Percentiles rank a stretch among this genome's conserved stretches.
phyloP scores from a whole-genome alignment of 2,329 filamentous ascomycete species.

The Fusarium lyarnte region DNA sequence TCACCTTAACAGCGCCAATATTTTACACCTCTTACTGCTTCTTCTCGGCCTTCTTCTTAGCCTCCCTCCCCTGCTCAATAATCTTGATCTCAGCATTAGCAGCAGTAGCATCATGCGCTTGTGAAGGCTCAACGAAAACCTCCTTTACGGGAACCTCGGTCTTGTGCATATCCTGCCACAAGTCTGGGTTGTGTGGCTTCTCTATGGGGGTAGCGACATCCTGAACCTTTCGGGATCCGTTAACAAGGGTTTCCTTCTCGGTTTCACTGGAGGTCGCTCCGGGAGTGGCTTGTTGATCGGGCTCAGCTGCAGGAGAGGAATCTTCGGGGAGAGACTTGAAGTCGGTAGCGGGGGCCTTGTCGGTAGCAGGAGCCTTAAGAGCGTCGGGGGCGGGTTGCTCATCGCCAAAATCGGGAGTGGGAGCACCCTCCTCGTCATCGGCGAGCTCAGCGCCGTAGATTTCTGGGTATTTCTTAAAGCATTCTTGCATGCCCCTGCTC shows the following conservation, averaged over 20 bases:
- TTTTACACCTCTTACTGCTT: conserved; percentile 8
- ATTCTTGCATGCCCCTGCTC: conserved; percentile 91
- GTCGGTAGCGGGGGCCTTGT: background rate
- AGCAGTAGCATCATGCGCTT: conserved; percentile 44
- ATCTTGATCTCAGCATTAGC: conserved; percentile 41
- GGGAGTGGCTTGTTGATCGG: background rate
- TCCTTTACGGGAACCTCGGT: conserved; percentile 20
- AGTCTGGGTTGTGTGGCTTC: conserved; percentile 5
- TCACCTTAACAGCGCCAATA: background rate
- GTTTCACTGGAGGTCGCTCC: background rate
- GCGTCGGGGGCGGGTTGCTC: conserved; percentile 37
- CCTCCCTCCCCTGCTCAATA: conserved; percentile 26
- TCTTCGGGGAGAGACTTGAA: background rate
- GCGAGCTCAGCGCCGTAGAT: conserved; percentile 90
- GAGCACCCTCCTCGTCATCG: conserved; percentile 69
- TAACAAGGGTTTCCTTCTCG: background rate
- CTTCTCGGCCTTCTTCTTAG: conserved; percentile 26
- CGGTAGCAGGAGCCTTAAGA: conserved; percentile 1
- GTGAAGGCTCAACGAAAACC: conserved; percentile 13
- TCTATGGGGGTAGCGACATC: conserved; percentile 24
- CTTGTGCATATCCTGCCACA: conserved; percentile 24
- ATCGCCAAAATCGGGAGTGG: conserved; percentile 43
- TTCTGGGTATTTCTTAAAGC: conserved; percentile 92
- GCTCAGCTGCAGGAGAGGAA: background rate
- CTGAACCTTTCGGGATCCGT: conserved; percentile 17